phyloP scores from a whole-genome alignment of 345 rosid genomes.

The Alliaria petiolata region DNA sequence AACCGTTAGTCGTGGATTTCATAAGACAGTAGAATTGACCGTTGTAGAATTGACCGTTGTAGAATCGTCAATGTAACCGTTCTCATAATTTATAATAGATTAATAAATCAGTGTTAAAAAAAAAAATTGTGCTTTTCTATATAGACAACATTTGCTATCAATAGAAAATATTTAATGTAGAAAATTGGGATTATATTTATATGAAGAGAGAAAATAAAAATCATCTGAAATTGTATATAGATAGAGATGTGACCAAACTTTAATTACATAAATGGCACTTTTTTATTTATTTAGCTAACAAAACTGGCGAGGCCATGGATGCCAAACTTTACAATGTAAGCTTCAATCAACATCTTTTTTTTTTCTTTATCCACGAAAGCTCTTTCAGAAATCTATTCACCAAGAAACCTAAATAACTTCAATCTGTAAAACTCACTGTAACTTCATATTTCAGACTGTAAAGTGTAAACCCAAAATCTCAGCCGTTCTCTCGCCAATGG shows the following conservation, averaged over 20 bases:
- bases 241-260: not conserved
- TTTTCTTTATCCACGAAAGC: conserved; percentile 16
- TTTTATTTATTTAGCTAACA: conserved; percentile 13
- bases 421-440: conserved; percentile 15
- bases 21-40: no score
- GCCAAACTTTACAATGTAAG: conserved; percentile 30
- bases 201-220: not conserved
- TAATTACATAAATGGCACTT: conserved; percentile 2
- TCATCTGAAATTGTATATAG: conserved; percentile 13
- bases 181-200: not conserved
- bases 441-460: conserved; percentile 9
- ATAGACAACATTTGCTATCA: not conserved
- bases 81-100: no score
- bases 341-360: conserved; percentile 9
- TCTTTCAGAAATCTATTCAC: conserved; percentile 19
- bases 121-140: no score
- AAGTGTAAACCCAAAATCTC: not conserved
- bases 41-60: no score
- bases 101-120: no score
- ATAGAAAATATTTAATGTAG: not conserved
- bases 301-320: conserved; percentile 33
- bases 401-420: conserved; percentile 17
- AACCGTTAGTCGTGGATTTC: no score
- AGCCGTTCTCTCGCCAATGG: conserved; percentile 16
- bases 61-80: no score